These are phyloP conservation scores for Raphanus hybrid DNA, from an alignment of 441 rosid species.

Conservation along the genomic window DNA sequence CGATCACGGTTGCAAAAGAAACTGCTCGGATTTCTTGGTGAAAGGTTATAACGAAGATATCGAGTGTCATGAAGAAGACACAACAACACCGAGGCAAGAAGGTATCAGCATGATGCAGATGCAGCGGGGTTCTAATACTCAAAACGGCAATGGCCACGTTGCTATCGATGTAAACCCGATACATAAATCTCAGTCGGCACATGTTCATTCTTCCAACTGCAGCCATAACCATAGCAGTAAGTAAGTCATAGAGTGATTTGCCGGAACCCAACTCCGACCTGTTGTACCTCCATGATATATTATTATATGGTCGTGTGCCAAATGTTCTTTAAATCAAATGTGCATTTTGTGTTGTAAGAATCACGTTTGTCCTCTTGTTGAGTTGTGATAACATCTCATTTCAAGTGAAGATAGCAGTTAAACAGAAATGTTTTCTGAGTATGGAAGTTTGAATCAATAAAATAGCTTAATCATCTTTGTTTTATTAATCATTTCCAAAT, in stretches of 20 bases:
- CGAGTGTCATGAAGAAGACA: conserved; percentile 54
- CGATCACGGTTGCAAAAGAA: conserved; percentile 79
- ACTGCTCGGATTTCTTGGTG: conserved; percentile 87
- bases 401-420: conserved; percentile 20
- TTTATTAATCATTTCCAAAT: background rate
- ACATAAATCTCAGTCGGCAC: conserved; percentile 46
- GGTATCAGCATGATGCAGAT: conserved; percentile 86
- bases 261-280: conserved; percentile 53
- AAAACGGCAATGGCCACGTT: conserved; percentile 68
- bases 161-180: conserved; percentile 61
- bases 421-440: conserved; percentile 11
- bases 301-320: background rate
- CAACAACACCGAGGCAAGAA: conserved; percentile 47
- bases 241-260: conserved; percentile 54
- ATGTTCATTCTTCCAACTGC: conserved; percentile 63
- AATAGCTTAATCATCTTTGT: background rate
- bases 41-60: conserved; percentile 83
- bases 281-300: conserved; percentile 53
- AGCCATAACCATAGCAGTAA: conserved; percentile 51
- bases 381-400: conserved; percentile 11
- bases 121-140: conserved; percentile 55
- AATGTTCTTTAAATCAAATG: conserved; percentile 17
- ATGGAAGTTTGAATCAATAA: background rate
- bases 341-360: conserved; percentile 46
- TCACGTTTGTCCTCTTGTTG: conserved; percentile 14